A percentile compares a stretch with the other conserved stretches of the same genome.
These are phyloP conservation scores for Neurospora sp. DNA, from an alignment of 2,329 filamentous ascomycete species.

Conservation along the genomic window DNA sequence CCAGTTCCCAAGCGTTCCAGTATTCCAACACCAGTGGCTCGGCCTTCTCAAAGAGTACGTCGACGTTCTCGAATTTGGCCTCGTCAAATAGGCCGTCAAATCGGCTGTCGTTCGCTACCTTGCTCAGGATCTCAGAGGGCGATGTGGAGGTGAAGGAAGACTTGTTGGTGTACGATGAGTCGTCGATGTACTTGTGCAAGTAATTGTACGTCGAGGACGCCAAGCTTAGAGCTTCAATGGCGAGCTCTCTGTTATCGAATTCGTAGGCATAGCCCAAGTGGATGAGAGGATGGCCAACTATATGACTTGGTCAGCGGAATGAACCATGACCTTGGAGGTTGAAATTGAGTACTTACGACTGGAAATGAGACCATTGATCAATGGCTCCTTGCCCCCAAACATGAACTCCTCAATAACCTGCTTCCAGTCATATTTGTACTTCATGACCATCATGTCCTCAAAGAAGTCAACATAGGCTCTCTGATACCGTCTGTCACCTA, in stretches of 20 bases:
- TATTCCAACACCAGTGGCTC: conserved; percentile 62
- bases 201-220: conserved; percentile 48
- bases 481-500: conserved; percentile 75
- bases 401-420: conserved; percentile 66
- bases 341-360: conserved; percentile 49
- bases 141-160: conserved; percentile 51
- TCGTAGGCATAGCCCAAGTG: conserved; percentile 93
- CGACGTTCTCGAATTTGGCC: conserved; percentile 53
- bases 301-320: conserved; percentile 18
- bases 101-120: conserved; percentile 56
- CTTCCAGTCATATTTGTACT: conserved; percentile 75
- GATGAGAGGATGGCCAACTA: conserved; percentile 86
- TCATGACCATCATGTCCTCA: conserved; percentile 74
- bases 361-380: conserved; percentile 71
- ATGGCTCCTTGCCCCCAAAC: conserved; percentile 61
- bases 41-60: conserved; percentile 56
- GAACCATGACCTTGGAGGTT: background rate
- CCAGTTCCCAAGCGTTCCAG: conserved; percentile 78
- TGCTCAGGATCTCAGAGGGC: conserved; percentile 60
- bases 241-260: conserved; percentile 72
- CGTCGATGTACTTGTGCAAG: conserved; percentile 60
- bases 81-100: conserved; percentile 58
- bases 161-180: conserved; percentile 59
- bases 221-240: conserved; percentile 77
- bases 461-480: conserved; percentile 91